Evolutionary conservation across 2,329 filamentous ascomycete genomes (phyloP), one percentile per base, ranked within the genome.

Genomic region (Diatrype stigma): DNA sequence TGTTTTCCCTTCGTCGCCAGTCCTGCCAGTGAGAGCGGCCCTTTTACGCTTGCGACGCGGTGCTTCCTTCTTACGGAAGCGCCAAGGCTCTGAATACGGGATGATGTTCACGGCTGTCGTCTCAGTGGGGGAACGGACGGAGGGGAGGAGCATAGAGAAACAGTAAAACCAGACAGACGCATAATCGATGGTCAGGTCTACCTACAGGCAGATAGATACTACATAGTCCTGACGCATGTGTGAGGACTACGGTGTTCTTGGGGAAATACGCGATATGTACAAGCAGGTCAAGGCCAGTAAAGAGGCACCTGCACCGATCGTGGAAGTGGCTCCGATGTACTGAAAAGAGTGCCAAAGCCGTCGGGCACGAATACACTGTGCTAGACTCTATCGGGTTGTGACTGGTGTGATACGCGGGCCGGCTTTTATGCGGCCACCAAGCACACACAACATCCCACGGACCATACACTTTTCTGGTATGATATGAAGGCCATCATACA

Each of bases 371-470:
- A 44, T 28, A n/a, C 26, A 44, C 14, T 28, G 22, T 44, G 22
- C 40, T 44, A 44, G 23, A 44, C 40, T 28, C 21, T 44, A 44
- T 44, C 40, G 22, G 40, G 22, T 40, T 30, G 37, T 40, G 37
- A 40, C 37, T 11, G 37, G 34, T 59, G 60, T 63, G 63, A 64
- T 54, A 57, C 48, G 57, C 56, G 63, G 59, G 63, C 58, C 62
- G 63, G 60, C 60, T 63, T 61, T 63, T 54, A 61, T 59, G 59
- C 60, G 62, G 56, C 63, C 63, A 60, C 47, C 55, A 54, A 54
- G 60, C 60, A 59, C 59, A 59, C 59, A 55, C 60, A 53, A 52
- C 56, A 56, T 56, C 55, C 14, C 12, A 44, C 40, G 14, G 51
- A 60, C 62, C 55, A 59, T 57, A 61, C 60, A 52, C 55, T 52